Evolutionary conservation across 768 basidiomycete genomes (phyloP), one percentile per base, ranked within the genome.

Genomic region (Lanmaoa pseudosensibilis): DNA sequence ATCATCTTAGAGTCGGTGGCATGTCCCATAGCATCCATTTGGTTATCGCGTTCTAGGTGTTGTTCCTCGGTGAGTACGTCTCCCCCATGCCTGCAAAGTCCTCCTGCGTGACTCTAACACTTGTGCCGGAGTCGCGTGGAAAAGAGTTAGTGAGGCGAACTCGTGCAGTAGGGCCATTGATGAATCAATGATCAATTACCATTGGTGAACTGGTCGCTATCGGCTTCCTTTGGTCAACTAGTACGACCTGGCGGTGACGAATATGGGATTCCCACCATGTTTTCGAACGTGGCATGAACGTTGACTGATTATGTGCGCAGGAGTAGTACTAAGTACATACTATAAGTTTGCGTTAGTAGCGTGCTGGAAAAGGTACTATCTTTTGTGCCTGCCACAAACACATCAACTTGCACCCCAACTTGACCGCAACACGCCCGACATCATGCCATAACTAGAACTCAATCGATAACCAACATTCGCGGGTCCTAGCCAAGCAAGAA

Each of bases 91-190:
- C 18, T 51, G 63, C 33, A 64, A 69, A n/a, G 74, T 73, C 36
- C 75, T 63, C 46, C 66, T 69, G 39, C 81, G 71, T 12, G 77
- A 74, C 54, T 73, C 77, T 1, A 70, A 52, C 1, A 69, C 65
- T 60, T 84, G 83, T 33, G 74, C 73, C 4, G 69, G 65, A n/a
- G 80, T 82, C 27, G 82, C 83, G 11, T 66, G 69, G 59, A 78
- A 82, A 11, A 82, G 59, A 1, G 79, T 77, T 6, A 75, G 19
- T 18, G 55, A 46, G 19, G 53, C 60, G n/a, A 34, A 19, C 19
- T 46, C 40, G 50, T 44, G 19, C n/a, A 11, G 36, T 13, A 1
- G 34, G 34, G 33, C 18, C 34, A 49, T 25, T 10, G 23, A n/a
- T n/a, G 36, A 23, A 30, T 53, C 34, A 19, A 6, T 16, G 36